These are phyloP conservation scores for Ceratocystis albifundus DNA, from an alignment of 2,329 filamentous ascomycete species.

Conservation along the genomic window DNA sequence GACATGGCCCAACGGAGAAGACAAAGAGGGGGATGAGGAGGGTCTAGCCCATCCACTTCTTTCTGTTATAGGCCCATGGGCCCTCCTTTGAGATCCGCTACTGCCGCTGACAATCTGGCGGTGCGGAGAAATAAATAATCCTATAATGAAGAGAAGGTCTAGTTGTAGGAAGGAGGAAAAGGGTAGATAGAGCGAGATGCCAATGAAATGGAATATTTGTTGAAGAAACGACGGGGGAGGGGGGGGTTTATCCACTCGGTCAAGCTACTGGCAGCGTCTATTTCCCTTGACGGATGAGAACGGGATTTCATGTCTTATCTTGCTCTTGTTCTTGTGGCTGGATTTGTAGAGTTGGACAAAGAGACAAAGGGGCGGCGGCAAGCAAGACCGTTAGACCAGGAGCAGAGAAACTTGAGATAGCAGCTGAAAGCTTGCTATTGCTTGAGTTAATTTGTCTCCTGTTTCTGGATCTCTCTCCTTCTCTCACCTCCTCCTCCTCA, in stretches of 20 bases:
- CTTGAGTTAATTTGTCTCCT: neutral
- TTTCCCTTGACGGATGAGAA: too few species aligned
- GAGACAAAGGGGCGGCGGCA: neutral
- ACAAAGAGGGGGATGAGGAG: neutral
- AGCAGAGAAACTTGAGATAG: neutral
- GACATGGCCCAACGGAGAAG: neutral
- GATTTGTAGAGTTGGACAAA: neutral
- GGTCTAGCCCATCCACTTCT: neutral
- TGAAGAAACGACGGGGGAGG: too few species aligned
- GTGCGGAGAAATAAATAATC: neutral
- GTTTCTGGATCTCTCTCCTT: neutral
- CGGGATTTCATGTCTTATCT: neutral
- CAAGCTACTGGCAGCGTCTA: too few species aligned
- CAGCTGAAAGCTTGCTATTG: neutral
- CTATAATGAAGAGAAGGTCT: neutral
- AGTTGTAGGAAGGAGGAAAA: neutral
- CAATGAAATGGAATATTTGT: too few species aligned
- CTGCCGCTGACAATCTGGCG: neutral
- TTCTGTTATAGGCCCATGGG: neutral
- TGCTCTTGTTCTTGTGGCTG: neutral
- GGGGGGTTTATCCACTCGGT: too few species aligned
- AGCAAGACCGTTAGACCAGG: neutral
- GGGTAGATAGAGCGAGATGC: neutral
- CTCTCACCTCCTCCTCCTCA: neutral
- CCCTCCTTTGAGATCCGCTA: neutral